Conservation (phyloP, 257 asterid species). For the Scutellaria minor region DNA sequence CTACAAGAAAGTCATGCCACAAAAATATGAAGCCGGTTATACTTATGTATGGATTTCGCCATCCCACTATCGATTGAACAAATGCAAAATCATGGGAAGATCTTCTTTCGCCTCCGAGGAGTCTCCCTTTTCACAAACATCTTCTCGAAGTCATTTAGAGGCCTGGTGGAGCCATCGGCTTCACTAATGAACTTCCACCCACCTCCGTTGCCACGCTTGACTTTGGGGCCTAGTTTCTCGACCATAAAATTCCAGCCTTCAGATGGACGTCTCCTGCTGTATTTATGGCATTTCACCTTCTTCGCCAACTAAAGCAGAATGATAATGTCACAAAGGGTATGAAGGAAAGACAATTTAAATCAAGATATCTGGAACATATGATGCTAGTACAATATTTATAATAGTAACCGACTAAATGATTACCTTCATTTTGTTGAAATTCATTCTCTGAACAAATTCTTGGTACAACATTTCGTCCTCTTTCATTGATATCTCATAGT, state of each 20-base stretch:
- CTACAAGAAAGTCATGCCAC: constrained; percentile 2
- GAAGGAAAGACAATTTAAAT: neutral
- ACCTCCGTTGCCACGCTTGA: constrained; percentile 88
- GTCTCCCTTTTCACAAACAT: constrained; percentile 91
- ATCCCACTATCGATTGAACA: neutral
- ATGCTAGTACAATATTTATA: neutral
- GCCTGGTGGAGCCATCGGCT: constrained; percentile 90
- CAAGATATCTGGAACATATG: constrained; percentile 9
- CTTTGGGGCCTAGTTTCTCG: constrained; percentile 78
- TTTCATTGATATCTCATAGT: constrained; percentile 90
- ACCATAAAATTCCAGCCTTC: constrained; percentile 89
- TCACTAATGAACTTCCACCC: constrained; percentile 84
- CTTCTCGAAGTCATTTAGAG: constrained; percentile 78
- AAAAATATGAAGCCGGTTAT: neutral
- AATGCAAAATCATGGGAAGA: constrained; percentile 57
- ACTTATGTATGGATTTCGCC: neutral
- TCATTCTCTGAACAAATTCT: constrained; percentile 79
- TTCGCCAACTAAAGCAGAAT: constrained; percentile 55
- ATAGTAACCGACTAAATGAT: neutral
- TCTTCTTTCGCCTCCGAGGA: constrained; percentile 70
- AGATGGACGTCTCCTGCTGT: constrained; percentile 90
- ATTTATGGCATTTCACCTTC: constrained; percentile 79
- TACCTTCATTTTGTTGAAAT: constrained; percentile 92
- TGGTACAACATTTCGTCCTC: constrained; percentile 91
- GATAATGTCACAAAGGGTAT: neutral